Conservation (phyloP, 306 rosid genomes). For the Parietaria judaica region DNA sequence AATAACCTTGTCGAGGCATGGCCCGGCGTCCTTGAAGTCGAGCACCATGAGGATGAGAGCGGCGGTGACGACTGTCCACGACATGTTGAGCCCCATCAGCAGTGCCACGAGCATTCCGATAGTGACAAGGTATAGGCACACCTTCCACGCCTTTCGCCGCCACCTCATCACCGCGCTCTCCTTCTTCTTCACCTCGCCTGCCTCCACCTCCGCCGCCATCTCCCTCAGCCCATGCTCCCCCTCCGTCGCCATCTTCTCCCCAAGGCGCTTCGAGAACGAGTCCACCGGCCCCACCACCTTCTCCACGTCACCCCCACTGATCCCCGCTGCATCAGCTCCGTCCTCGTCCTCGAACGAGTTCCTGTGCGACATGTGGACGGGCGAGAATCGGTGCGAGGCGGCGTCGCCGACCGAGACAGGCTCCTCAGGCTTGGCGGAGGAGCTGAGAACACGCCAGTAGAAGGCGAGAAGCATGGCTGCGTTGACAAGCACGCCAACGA, state of each 20-base stretch:
- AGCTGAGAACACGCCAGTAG: constrained; percentile 59
- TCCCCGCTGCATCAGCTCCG: not conserved
- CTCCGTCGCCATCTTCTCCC: constrained; percentile 9
- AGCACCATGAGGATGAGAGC: constrained; percentile 85
- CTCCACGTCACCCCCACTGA: not conserved
- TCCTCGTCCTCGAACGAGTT: constrained; percentile 7
- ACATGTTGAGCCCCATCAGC: constrained; percentile 79
- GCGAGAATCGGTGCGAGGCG: constrained; percentile 13
- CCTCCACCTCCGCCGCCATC: not conserved
- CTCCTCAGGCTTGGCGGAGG: not conserved
- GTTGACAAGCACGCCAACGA: constrained; percentile 33
- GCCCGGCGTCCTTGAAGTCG: constrained; percentile 87
- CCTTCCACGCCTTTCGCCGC: constrained; percentile 56
- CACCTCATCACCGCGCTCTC: constrained; percentile 25
- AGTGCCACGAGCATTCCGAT: constrained; percentile 72
- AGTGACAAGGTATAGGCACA: constrained; percentile 58
- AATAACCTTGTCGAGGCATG: constrained; percentile 81
- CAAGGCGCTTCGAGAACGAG: constrained; percentile 8
- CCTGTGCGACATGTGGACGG: constrained; percentile 39
- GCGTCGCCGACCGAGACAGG: not conserved
- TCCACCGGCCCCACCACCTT: constrained; percentile 3
- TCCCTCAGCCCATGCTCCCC: constrained; percentile 7
- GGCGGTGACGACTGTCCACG: constrained; percentile 80
- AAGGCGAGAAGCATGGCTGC: constrained; percentile 45
- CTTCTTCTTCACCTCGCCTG: constrained; percentile 31